A percentile compares a stretch with the other conserved stretches of the same genome.
These are phyloP conservation scores for Pontederia crassipes DNA, from an alignment of 176 grass and related monocot species.

Conservation along the genomic window DNA sequence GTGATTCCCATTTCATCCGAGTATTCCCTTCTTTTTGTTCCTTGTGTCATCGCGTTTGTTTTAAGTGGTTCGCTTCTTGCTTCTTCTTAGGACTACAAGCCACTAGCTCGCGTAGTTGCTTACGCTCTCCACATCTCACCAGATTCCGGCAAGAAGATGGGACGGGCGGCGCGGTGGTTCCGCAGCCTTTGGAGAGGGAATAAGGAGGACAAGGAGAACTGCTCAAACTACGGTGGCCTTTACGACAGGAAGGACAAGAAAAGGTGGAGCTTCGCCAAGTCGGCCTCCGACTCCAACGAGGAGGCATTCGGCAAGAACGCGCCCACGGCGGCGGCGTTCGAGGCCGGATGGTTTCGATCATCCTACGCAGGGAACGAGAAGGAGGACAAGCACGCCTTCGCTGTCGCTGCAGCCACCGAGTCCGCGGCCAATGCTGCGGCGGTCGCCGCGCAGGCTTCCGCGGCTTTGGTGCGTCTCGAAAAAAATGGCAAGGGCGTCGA, in stretches of 20 bases:
- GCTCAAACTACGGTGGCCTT: not conserved
- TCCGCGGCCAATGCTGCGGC: constrained; percentile 49
- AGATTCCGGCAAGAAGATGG: constrained; percentile 35
- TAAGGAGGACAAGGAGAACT: constrained; percentile 36
- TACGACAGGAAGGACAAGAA: constrained; percentile 39
- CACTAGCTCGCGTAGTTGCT: not conserved
- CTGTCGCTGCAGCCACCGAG: constrained; percentile 55
- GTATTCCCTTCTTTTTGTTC: too few species aligned
- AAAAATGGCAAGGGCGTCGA: constrained; percentile 22
- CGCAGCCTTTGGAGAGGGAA: constrained; percentile 44
- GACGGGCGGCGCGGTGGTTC: constrained; percentile 68
- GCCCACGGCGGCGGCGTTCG: constrained; percentile 31
- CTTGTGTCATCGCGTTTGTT: too few species aligned
- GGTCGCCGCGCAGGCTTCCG: constrained; percentile 57
- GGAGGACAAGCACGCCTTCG: constrained; percentile 89
- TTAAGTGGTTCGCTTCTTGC: too few species aligned
- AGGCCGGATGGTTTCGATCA: constrained; percentile 55
- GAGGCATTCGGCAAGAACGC: not conserved
- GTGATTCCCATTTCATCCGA: too few species aligned
- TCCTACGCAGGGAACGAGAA: constrained; percentile 47
- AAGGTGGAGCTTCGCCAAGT: constrained; percentile 69
- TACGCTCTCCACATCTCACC: not conserved
- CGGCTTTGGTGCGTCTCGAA: constrained; percentile 55
- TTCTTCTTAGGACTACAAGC: not conserved
- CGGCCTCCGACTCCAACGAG: constrained; percentile 29